Base-by-base conservation (phyloP, 1,139 yeast genomes). In the Oligophagozyma castellii region DNA sequence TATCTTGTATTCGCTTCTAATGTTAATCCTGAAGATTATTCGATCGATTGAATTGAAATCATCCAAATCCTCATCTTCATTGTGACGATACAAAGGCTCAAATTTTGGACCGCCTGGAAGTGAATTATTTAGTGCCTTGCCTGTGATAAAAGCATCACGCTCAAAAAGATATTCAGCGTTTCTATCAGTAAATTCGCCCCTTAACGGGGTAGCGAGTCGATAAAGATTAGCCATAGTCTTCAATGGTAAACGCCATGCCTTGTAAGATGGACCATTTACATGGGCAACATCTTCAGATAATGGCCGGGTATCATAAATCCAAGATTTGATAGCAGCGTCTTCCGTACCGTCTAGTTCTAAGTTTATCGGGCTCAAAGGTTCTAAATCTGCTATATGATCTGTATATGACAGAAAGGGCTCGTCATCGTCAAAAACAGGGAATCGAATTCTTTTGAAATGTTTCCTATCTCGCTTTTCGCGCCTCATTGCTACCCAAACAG, bases 361-460 rank as follows among this genome's bases (percentile, higher is more conserved):
- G 37, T 64, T 70, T 18, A 86, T 70, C 0, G 89, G 65, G 20
- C 77, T 86, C 5, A 70, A 63, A 0, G 86, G 78, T 28, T 77
- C 89, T 1, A 73, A 55, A 18, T 72, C 77, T 36, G 80, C 79
- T 13, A 84, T 59, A 43, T 80, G 78, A 35, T 83, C 93, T 14
- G 73, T 48, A 76, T 84, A 89, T 36, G 77, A 73, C 24, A 86
- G 53, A 1, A 93, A 93, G 0, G 95, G 95, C 50, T 86, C 96
- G 50, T 92, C 98, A 48, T 92, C 99, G 54, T 92, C 98, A 57
- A 89, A 84, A 0, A 94, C 89, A 1, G 99, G 99, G 42, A 89
- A 79, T 32, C 84, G 65, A 79, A 89, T 75, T 43, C 99, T 66
- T 44, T 83, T 78, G 55, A 92, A 89, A 49, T 81, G 93, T 24